Percentiles rank a stretch among this genome's conserved stretches.
These are phyloP conservation scores for Saururus chinensis DNA, from an alignment of 164 flowering plant genomes.

Conservation along the genomic window DNA sequence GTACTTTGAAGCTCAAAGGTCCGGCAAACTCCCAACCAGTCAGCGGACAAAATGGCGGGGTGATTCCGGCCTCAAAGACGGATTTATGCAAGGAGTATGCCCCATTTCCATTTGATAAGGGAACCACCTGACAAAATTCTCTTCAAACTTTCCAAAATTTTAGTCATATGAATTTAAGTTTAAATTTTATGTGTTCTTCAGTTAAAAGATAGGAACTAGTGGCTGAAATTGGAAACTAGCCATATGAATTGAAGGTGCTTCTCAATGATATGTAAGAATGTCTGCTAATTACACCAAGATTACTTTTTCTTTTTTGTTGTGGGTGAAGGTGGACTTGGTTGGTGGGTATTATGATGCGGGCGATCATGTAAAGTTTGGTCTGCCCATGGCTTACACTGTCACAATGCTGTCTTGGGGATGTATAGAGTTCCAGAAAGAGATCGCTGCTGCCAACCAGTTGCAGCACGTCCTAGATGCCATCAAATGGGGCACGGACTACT, in stretches of 20 bases:
- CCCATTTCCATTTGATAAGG: too few species aligned
- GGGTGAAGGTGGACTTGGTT: conserved; percentile 57
- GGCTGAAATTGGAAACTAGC: too few species aligned
- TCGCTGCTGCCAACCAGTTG: conserved; percentile 37
- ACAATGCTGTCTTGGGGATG: conserved; percentile 83
- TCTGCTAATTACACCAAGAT: too few species aligned
- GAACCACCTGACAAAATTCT: too few species aligned
- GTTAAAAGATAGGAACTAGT: too few species aligned
- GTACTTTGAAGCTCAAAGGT: conserved; percentile 79
- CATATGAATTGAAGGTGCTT: too few species aligned
- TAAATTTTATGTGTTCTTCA: too few species aligned
- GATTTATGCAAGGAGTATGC: conserved; percentile 49
- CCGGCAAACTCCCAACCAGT: conserved; percentile 50
- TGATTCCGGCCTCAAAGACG: conserved; percentile 62
- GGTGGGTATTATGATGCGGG: conserved; percentile 97
- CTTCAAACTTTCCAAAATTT: too few species aligned
- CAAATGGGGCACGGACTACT: conserved; percentile 81
- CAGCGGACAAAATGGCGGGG: conserved; percentile 66
- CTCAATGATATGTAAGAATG: too few species aligned
- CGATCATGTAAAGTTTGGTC: conserved; percentile 80
- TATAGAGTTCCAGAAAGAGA: conserved; percentile 40
- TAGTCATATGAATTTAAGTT: too few species aligned
- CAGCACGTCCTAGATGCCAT: conserved; percentile 43
- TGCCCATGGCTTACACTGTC: conserved; percentile 71
- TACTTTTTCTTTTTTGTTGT: too few species aligned